A percentile compares a stretch with the other conserved stretches of the same genome.
phyloP scores from a whole-genome alignment of 2,329 filamentous ascomycete species.

The Pseudogymnoascus sp. region DNA sequence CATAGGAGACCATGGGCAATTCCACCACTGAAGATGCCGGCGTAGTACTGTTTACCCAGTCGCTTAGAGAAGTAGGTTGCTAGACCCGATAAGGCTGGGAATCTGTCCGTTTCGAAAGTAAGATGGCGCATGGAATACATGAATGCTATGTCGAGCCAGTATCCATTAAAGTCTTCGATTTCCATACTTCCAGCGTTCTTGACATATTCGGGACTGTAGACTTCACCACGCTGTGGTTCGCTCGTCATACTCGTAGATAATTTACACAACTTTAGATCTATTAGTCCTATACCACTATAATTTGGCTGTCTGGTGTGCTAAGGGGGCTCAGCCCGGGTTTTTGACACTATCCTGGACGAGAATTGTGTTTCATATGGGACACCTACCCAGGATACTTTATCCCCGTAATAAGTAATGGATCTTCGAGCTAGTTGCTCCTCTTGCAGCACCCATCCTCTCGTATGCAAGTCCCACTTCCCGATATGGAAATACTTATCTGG shows the following conservation, averaged over 20 bases:
- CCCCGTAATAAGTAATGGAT: background rate
- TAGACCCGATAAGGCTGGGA: constrained; percentile 10
- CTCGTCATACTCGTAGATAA: background rate
- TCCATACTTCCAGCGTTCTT: background rate
- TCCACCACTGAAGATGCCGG: background rate
- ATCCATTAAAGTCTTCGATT: background rate
- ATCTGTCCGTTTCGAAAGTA: background rate
- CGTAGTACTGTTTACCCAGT: background rate
- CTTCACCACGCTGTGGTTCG: background rate
- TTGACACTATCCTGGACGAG: background rate
- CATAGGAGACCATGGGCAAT: background rate
- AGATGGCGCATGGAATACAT: constrained; percentile 10
- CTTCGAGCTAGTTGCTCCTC: background rate
- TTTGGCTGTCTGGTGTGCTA: background rate
- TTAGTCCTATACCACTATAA: background rate
- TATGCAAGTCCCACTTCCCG: background rate
- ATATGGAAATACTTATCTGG: background rate
- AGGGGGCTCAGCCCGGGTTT: background rate
- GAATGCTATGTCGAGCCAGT: constrained; percentile 14
- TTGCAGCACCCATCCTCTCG: background rate
- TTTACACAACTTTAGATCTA: background rate
- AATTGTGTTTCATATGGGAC: background rate
- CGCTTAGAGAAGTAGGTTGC: background rate
- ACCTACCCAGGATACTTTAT: background rate
- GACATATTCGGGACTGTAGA: background rate